phyloP scores from a whole-genome alignment of 106 monocot species.

The Dendrobium huoshanense region DNA sequence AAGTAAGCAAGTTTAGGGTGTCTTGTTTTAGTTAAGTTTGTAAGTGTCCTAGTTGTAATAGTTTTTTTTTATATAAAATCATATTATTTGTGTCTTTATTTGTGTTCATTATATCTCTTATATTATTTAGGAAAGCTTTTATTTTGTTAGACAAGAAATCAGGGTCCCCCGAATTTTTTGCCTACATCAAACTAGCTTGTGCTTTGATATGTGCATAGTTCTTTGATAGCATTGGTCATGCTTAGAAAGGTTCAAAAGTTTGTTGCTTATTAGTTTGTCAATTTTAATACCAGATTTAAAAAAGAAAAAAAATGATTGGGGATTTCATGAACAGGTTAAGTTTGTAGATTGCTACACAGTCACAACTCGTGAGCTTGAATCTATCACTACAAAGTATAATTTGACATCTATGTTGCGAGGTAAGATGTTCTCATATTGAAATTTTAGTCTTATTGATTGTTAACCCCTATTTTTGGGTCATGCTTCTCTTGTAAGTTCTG shows the following conservation, averaged over 20 bases:
- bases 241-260: background rate
- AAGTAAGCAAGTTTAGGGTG: too few species aligned
- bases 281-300: background rate
- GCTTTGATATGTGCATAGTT: background rate
- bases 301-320: slow-evolving; percentile 1
- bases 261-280: background rate
- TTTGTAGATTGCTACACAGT: slow-evolving; percentile 83
- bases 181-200: background rate
- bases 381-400: slow-evolving; percentile 54
- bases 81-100: too few species aligned
- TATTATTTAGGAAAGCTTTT: too few species aligned
- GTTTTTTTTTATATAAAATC: too few species aligned
- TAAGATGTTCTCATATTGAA: background rate
- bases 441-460: background rate
- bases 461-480: background rate
- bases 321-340: slow-evolving; percentile 55
- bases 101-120: too few species aligned
- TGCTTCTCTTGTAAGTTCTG: background rate
- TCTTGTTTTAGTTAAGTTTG: too few species aligned
- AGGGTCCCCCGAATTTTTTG: too few species aligned
- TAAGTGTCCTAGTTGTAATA: too few species aligned
- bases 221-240: background rate
- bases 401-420: slow-evolving; percentile 90
- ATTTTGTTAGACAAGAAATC: too few species aligned
- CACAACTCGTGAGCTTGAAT: slow-evolving; percentile 57